These are phyloP conservation scores for Phlebopus sp. DNA, from an alignment of 1,284 basidiomycete species.

Conservation along the genomic window DNA sequence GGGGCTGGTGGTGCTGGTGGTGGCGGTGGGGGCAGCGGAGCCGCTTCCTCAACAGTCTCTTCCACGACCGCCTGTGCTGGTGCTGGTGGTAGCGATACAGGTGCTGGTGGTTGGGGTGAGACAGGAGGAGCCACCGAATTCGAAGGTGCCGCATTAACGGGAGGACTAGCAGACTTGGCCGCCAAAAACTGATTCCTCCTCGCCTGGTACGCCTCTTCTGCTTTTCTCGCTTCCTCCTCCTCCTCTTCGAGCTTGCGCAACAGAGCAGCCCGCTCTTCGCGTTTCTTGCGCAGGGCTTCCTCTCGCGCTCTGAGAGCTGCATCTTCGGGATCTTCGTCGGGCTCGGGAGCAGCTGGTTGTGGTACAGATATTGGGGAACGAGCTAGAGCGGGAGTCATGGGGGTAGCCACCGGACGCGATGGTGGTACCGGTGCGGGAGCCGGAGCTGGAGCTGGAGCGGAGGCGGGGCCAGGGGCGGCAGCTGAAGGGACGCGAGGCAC, in stretches of 20 bases:
- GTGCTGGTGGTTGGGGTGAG: slow-evolving; percentile 25
- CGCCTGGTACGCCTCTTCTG: slow-evolving; percentile 59
- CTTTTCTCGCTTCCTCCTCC: slow-evolving; percentile 64
- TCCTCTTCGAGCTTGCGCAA: slow-evolving; percentile 69
- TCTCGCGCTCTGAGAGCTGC: slow-evolving; percentile 59
- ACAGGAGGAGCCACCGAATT: slow-evolving; percentile 29
- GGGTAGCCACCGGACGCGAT: slow-evolving; percentile 28
- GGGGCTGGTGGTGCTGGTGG: slow-evolving; percentile 37
- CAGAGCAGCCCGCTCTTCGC: slow-evolving; percentile 62
- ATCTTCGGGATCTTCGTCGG: slow-evolving; percentile 62
- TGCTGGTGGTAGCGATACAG: slow-evolving; percentile 26
- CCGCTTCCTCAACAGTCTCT: slow-evolving; percentile 17
- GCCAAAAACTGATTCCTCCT: slow-evolving; percentile 41
- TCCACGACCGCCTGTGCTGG: slow-evolving; percentile 32
- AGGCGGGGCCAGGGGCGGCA: slow-evolving; percentile 19
- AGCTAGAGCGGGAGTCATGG: slow-evolving; percentile 29
- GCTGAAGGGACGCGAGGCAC: slow-evolving; percentile 25
- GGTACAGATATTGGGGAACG: slow-evolving; percentile 29
- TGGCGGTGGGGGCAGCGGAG: slow-evolving; percentile 26
- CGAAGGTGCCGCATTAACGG: neutral
- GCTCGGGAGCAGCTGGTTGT: slow-evolving; percentile 37
- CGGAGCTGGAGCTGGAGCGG: slow-evolving; percentile 25
- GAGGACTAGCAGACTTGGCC: slow-evolving; percentile 36
- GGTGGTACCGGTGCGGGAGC: slow-evolving; percentile 28
- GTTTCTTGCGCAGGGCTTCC: slow-evolving; percentile 62